These are phyloP conservation scores for Yamadazyma sp. DNA, from an alignment of 1,139 yeast genomes.

Conservation along the genomic window DNA sequence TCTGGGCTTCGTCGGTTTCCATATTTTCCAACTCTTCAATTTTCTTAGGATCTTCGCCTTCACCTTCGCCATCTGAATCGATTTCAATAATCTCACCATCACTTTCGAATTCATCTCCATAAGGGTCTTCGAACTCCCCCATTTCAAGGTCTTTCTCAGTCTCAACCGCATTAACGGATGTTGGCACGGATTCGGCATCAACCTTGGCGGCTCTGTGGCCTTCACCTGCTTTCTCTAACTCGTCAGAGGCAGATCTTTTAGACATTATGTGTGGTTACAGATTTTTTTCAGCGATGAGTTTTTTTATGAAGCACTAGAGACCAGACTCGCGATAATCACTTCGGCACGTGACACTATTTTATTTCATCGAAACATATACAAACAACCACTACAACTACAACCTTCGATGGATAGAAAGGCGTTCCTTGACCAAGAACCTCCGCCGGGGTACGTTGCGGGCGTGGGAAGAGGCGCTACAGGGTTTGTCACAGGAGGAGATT, in stretches of 20 bases:
- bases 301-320: neutral
- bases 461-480: conserved; percentile 96
- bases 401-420: conserved; percentile 48
- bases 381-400: neutral
- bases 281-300: conserved; percentile 1
- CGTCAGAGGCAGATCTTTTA: conserved; percentile 55
- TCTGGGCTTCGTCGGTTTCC: conserved; percentile 27
- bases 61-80: conserved; percentile 62
- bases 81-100: conserved; percentile 86
- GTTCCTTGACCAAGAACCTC: conserved; percentile 87
- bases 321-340: neutral
- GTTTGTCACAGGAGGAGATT: conserved; percentile 79
- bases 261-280: conserved; percentile 45
- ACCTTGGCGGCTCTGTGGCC: conserved; percentile 15
- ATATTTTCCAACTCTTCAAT: conserved; percentile 33
- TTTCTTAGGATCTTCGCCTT: conserved; percentile 26
- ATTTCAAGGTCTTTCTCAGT: conserved; percentile 51
- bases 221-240: conserved; percentile 27
- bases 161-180: conserved; percentile 18
- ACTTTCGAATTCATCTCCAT: conserved; percentile 92
- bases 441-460: conserved; percentile 89
- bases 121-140: conserved; percentile 94
- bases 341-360: conserved; percentile 4
- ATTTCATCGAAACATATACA: too few species aligned
- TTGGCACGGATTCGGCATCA: conserved; percentile 28